A percentile compares a stretch with the other conserved stretches of the same genome.
Evolutionary conservation across 2,329 filamentous ascomycete genomes (phyloP).

Genomic region (Peltaster fructicola): DNA sequence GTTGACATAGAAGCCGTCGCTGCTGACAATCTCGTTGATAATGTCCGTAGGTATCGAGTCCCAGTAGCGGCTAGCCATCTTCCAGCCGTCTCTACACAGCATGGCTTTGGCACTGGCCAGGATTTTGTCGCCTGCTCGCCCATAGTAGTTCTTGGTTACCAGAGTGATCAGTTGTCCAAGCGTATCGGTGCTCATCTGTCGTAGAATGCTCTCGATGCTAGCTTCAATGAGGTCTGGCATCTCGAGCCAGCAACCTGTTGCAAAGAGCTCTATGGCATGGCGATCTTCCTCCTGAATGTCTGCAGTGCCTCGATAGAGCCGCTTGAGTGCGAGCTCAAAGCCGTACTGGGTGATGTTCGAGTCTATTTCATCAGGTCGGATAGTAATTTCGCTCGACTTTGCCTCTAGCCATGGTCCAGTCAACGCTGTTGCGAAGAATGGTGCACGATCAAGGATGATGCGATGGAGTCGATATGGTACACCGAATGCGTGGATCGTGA

Average conservation of each 20-base stretch:
- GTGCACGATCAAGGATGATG: slow-evolving; percentile 36
- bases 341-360: slow-evolving; percentile 33
- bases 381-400: slow-evolving; percentile 31
- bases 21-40: slow-evolving; percentile 39
- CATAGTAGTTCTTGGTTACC: slow-evolving; percentile 39
- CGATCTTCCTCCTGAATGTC: slow-evolving; percentile 31
- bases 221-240: slow-evolving; percentile 38
- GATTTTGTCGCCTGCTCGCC: slow-evolving; percentile 35
- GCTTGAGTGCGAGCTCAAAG: slow-evolving; percentile 37
- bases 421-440: slow-evolving; percentile 37
- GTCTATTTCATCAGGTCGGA: slow-evolving; percentile 37
- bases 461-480: slow-evolving; percentile 35
- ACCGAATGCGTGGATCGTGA: slow-evolving; percentile 35
- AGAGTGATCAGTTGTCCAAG: slow-evolving; percentile 33
- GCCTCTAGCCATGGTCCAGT: slow-evolving; percentile 40
- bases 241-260: slow-evolving; percentile 39
- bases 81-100: slow-evolving; percentile 39
- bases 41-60: slow-evolving; percentile 40
- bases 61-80: slow-evolving; percentile 37
- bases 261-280: slow-evolving; percentile 37
- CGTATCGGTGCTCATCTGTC: slow-evolving; percentile 34
- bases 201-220: slow-evolving; percentile 35
- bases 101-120: slow-evolving; percentile 40
- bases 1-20: slow-evolving; percentile 40
- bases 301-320: slow-evolving; percentile 35